Percentiles rank a stretch among this genome's conserved stretches.
These are phyloP conservation scores for Tetraselmis chui DNA, from an alignment of 139 green algal species.

Conservation along the genomic window DNA sequence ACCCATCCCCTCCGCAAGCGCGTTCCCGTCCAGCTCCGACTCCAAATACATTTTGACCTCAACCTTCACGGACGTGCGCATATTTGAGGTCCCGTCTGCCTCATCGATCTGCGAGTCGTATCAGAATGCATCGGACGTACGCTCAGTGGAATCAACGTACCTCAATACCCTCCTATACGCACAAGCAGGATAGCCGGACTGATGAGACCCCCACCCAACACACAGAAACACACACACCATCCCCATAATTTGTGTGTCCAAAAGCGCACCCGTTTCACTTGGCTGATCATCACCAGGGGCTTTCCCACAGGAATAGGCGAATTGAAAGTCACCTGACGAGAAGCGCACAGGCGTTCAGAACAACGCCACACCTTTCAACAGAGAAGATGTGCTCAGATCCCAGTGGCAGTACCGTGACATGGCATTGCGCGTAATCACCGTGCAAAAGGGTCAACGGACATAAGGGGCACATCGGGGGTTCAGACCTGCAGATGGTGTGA, in stretches of 20 bases:
- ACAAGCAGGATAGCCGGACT: background rate
- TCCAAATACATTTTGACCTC: conserved; percentile 16
- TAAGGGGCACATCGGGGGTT: no score
- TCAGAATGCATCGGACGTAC: background rate
- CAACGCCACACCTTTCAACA: background rate
- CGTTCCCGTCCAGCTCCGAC: background rate
- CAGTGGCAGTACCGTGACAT: background rate
- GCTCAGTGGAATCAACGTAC: background rate
- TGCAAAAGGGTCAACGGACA: no score
- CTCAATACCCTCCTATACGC: background rate
- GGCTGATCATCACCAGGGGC: conserved; percentile 47
- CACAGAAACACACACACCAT: background rate
- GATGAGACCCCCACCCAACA: no score
- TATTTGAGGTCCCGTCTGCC: no score
- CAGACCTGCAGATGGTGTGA: conserved; percentile 61
- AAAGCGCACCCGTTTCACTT: conserved; percentile 27
- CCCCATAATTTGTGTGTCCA: conserved; percentile 26
- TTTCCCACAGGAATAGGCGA: conserved; percentile 55
- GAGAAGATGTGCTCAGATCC: background rate
- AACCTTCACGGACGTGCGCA: conserved; percentile 20
- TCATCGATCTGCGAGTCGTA: conserved; percentile 12
- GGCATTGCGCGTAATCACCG: background rate
- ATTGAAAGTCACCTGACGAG: conserved; percentile 49
- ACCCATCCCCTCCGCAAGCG: conserved; percentile 25
- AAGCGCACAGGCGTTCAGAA: background rate